phyloP scores from a whole-genome alignment of 495 filamentous ascomycete species.

The Hypoxylon lienhwacheense region DNA sequence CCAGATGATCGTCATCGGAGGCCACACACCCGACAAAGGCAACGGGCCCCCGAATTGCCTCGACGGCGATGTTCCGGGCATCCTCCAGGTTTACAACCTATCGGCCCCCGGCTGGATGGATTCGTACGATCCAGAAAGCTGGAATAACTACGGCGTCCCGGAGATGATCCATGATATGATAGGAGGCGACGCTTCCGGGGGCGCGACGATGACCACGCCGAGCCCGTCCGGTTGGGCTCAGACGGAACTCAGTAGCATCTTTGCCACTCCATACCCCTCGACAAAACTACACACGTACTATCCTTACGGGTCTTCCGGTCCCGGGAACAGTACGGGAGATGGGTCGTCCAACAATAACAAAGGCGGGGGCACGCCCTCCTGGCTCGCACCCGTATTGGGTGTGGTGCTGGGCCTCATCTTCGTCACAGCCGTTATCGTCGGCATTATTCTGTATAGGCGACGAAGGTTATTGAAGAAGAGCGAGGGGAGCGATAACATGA shows the following conservation, averaged over 20 bases:
- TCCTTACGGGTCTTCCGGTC: slow-evolving; percentile 54
- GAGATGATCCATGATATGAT: slow-evolving; percentile 58
- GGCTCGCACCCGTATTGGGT: slow-evolving; percentile 66
- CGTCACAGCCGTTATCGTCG: slow-evolving; percentile 54
- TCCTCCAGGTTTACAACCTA: slow-evolving; percentile 67
- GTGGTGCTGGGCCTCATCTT: slow-evolving; percentile 66
- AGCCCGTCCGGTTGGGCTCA: slow-evolving; percentile 55
- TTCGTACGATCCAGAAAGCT: slow-evolving; percentile 61
- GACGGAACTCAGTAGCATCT: slow-evolving; percentile 53
- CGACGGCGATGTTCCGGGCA: slow-evolving; percentile 41
- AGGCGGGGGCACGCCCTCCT: slow-evolving; percentile 56
- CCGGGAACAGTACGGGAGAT: slow-evolving; percentile 42
- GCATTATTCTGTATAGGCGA: slow-evolving; percentile 59
- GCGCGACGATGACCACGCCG: slow-evolving; percentile 57
- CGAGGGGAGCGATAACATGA: slow-evolving; percentile 45
- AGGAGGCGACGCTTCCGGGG: slow-evolving; percentile 62
- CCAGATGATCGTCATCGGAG: slow-evolving; percentile 73
- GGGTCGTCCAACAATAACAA: background rate
- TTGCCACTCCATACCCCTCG: slow-evolving; percentile 58
- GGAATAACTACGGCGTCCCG: slow-evolving; percentile 64
- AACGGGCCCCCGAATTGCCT: slow-evolving; percentile 46
- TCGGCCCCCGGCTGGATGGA: slow-evolving; percentile 59
- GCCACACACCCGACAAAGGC: slow-evolving; percentile 39
- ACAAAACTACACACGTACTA: slow-evolving; percentile 60
- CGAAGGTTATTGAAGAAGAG: slow-evolving; percentile 44